Evolutionary conservation across 768 basidiomycete genomes (phyloP).

Genomic region (Dacryopinax primogenitus): DNA sequence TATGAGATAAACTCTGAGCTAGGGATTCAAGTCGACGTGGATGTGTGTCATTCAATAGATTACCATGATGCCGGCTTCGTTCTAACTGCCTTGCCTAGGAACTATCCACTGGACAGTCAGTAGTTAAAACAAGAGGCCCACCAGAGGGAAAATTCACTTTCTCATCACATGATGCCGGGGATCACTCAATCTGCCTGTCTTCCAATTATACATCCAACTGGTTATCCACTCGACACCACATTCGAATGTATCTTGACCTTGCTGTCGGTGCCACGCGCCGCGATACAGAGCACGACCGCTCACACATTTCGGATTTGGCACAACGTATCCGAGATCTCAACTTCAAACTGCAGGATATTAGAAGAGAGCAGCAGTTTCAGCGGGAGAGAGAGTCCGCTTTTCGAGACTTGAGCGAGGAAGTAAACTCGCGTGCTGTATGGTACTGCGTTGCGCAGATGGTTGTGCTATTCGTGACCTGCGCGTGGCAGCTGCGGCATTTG

Average conservation of each 20-base stretch:
- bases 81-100: slow-evolving; percentile 45
- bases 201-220: slow-evolving; percentile 78
- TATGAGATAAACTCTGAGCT: slow-evolving; percentile 64
- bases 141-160: slow-evolving; percentile 90
- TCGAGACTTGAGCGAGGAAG: slow-evolving; percentile 73
- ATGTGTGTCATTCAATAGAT: slow-evolving; percentile 40
- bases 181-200: slow-evolving; percentile 93
- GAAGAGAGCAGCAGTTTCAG: slow-evolving; percentile 95
- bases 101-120: slow-evolving; percentile 61
- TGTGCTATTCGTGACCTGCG: slow-evolving; percentile 70
- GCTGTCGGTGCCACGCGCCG: slow-evolving; percentile 78
- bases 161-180: slow-evolving; percentile 91
- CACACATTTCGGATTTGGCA: slow-evolving; percentile 70
- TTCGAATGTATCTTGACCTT: slow-evolving; percentile 89
- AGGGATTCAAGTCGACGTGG: slow-evolving; percentile 82
- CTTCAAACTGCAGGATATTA: slow-evolving; percentile 80
- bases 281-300: slow-evolving; percentile 76
- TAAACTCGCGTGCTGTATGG: slow-evolving; percentile 90
- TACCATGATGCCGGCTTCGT: not conserved
- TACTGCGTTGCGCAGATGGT: slow-evolving; percentile 81
- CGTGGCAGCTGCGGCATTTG: slow-evolving; percentile 88
- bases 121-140: slow-evolving; percentile 84
- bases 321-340: slow-evolving; percentile 84
- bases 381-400: slow-evolving; percentile 88
- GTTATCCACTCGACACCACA: slow-evolving; percentile 67